These are phyloP conservation scores for Colletotrichum shisoi DNA, from an alignment of 2,329 filamentous ascomycete species.

Conservation along the genomic window DNA sequence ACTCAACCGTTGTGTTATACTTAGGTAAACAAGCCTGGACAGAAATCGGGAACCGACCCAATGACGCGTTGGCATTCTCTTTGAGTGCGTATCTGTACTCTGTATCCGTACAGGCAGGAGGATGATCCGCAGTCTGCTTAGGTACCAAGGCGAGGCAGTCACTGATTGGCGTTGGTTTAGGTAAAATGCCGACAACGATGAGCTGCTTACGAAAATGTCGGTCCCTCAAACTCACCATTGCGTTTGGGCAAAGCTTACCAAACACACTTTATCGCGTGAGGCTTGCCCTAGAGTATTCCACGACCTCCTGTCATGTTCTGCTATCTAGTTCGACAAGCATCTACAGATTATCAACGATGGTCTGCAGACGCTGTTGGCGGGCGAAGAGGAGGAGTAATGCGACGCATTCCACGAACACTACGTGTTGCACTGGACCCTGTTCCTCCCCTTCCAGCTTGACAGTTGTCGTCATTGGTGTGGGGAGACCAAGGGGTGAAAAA, in stretches of 20 bases:
- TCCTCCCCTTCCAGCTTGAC: background rate
- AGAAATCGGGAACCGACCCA: background rate
- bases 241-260: background rate
- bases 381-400: background rate
- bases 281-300: background rate
- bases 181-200: background rate
- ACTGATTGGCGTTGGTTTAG: background rate
- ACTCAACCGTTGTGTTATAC: background rate
- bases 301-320: slow-evolving; percentile 4
- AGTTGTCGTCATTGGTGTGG: slow-evolving; percentile 32
- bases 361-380: background rate
- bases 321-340: slow-evolving; percentile 6
- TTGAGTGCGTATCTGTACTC: background rate
- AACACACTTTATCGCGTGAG: background rate
- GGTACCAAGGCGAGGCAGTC: background rate
- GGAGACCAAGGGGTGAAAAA: background rate
- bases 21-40: background rate
- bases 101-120: no score
- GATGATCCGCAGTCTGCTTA: background rate
- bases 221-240: background rate
- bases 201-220: background rate
- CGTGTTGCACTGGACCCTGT: slow-evolving; percentile 3
- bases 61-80: background rate
- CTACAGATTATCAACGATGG: background rate
- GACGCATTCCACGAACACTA: background rate